Evolutionary conservation across 768 basidiomycete species (phyloP).

Genomic region (Dioszegia crocea): DNA sequence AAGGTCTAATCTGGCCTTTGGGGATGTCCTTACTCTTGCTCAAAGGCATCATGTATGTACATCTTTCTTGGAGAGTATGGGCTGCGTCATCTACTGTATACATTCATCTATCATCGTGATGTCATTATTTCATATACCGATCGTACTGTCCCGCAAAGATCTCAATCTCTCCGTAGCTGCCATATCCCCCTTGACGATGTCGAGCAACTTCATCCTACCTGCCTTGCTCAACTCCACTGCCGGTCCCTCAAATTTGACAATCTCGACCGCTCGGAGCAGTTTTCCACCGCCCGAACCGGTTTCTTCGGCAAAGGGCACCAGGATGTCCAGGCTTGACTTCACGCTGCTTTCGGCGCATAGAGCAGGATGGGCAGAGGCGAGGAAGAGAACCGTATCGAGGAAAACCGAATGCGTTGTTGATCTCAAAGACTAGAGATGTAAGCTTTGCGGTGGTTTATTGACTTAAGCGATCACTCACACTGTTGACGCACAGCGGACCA

Average conservation of each 20-base stretch:
- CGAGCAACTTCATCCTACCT: conserved; percentile 12
- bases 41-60: too few relatives aligned
- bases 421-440: conserved; percentile 22
- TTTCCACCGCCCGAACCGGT: conserved; percentile 2
- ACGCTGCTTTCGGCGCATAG: too few relatives aligned
- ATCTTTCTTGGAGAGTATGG: too few relatives aligned
- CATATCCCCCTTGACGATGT: conserved; percentile 21
- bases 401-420: conserved; percentile 30
- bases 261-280: not conserved
- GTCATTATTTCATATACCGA: not conserved
- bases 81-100: not conserved
- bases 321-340: conserved; percentile 3
- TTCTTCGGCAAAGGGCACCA: conserved; percentile 5
- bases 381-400: conserved; percentile 32
- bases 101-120: not conserved
- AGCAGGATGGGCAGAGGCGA: conserved; percentile 3
- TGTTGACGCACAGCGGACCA: conserved; percentile 27
- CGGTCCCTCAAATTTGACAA: not conserved
- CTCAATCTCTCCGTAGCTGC: conserved; percentile 26
- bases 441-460: not conserved
- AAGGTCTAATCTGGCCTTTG: conserved; percentile 6
- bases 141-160: not conserved
- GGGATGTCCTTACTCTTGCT: too few relatives aligned
- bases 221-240: not conserved
- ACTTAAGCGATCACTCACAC: conserved; percentile 16